Evolutionary conservation across 768 basidiomycete genomes (phyloP).

Genomic region (Kwoniella sp.): DNA sequence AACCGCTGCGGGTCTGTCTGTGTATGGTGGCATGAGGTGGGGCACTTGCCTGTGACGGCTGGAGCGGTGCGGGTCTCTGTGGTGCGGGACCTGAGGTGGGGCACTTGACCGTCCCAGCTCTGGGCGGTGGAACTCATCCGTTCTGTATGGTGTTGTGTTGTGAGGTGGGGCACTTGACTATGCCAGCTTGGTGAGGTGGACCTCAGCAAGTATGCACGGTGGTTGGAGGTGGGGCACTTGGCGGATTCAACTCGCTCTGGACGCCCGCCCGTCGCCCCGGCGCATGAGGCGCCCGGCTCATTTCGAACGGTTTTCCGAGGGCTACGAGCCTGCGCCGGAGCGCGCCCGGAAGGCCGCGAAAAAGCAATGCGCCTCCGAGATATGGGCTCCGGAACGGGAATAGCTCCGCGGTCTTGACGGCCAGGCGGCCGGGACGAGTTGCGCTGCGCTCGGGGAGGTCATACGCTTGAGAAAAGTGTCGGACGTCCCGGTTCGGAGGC

Average conservation of each 20-base stretch:
- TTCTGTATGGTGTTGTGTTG: no score
- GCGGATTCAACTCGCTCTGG: neutral
- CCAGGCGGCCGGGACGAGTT: constrained; percentile 1
- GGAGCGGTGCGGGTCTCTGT: neutral
- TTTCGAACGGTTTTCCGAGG: constrained; percentile 3
- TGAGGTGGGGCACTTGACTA: neutral
- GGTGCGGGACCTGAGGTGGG: no score
- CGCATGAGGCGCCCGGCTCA: constrained; percentile 7
- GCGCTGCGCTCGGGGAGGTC: neutral
- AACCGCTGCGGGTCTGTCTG: neutral
- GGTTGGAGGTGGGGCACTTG: no score
- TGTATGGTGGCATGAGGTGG: neutral
- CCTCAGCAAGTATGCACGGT: no score
- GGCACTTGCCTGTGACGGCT: neutral
- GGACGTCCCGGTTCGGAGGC: neutral
- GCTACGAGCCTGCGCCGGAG: neutral
- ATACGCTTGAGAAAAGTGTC: neutral
- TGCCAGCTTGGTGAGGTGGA: neutral
- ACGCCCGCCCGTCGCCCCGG: neutral
- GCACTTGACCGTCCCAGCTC: no score
- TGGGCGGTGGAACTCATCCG: no score
- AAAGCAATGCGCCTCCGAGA: constrained; percentile 5
- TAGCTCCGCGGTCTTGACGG: neutral
- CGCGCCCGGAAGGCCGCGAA: neutral
- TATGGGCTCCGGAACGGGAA: neutral